Conservation (phyloP, 495 filamentous ascomycete species). For the Lophium mytilinum region DNA sequence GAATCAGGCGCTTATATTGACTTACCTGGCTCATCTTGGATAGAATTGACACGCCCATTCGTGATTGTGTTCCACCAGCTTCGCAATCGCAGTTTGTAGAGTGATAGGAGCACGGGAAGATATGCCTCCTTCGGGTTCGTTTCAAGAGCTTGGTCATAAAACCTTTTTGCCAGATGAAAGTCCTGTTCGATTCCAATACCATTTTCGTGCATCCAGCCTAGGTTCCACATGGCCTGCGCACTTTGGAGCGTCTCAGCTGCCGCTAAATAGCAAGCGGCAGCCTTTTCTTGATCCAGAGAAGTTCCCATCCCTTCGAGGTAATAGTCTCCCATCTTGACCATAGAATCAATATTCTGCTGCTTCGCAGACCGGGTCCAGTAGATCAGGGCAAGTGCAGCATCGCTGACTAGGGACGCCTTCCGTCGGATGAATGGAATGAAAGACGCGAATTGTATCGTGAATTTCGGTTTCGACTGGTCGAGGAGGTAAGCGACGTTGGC, state of each 20-base stretch:
- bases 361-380: constrained; percentile 96
- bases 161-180: constrained; percentile 93
- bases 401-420: constrained; percentile 45
- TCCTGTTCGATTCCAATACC: constrained; percentile 89
- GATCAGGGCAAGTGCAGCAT: constrained; percentile 72
- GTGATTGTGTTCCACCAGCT: constrained; percentile 93
- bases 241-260: constrained; percentile 86
- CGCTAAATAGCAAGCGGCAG: constrained; percentile 82
- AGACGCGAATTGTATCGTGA: constrained; percentile 38
- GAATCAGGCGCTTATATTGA: background rate
- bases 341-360: constrained; percentile 84
- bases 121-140: constrained; percentile 83
- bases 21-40: constrained; percentile 80
- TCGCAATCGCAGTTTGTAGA: constrained; percentile 75
- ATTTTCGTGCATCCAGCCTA: constrained; percentile 99
- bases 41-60: constrained; percentile 78
- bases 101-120: constrained; percentile 80
- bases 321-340: constrained; percentile 98
- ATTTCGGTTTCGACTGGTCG: constrained; percentile 65
- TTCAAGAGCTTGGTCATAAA: constrained; percentile 85
- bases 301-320: constrained; percentile 77
- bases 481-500: constrained; percentile 90
- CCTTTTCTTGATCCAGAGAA: constrained; percentile 66
- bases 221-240: constrained; percentile 92
- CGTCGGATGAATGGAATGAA: constrained; percentile 25